Conservation (phyloP, 1,139 yeast species). For the Debaryomycetaceae sp. region DNA sequence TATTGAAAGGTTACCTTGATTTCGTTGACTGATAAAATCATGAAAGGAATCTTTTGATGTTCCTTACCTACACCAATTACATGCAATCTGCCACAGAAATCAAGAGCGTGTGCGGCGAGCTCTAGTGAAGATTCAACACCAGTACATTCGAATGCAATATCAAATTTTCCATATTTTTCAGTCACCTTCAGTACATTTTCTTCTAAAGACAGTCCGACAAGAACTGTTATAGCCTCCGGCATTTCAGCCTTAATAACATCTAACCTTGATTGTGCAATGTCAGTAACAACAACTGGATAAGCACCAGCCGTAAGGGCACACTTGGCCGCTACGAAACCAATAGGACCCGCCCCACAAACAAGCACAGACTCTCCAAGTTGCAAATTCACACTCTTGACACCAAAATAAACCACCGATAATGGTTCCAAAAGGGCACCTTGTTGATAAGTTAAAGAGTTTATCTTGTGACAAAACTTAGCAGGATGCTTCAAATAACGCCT, state of each 20-base stretch:
- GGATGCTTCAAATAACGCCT: constrained; percentile 20
- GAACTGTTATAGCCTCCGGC: constrained; percentile 22
- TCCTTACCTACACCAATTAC: constrained; percentile 34
- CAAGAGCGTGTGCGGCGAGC: constrained; percentile 26
- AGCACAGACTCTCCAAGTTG: constrained; percentile 20
- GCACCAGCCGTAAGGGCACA: constrained; percentile 23
- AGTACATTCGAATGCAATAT: constrained; percentile 26
- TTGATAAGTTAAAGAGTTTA: constrained; percentile 19
- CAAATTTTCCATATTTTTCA: constrained; percentile 8
- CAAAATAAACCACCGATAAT: constrained; percentile 23
- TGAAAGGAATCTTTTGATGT: constrained; percentile 33
- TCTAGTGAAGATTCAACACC: constrained; percentile 26
- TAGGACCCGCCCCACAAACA: constrained; percentile 27
- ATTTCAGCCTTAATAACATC: constrained; percentile 24
- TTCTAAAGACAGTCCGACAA: constrained; percentile 19
- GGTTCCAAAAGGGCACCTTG: constrained; percentile 29
- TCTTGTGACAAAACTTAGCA: constrained; percentile 17
- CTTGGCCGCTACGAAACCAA: constrained; percentile 23
- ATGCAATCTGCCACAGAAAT: constrained; percentile 29
- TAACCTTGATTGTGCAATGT: constrained; percentile 20
- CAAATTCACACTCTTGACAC: constrained; percentile 17
- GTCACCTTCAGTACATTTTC: constrained; percentile 18
- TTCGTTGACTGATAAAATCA: constrained; percentile 35
- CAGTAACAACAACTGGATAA: constrained; percentile 22
- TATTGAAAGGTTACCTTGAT: constrained; percentile 34